phyloP scores from a whole-genome alignment of 768 basidiomycete genomes.

The Leucosporidium scottii region DNA sequence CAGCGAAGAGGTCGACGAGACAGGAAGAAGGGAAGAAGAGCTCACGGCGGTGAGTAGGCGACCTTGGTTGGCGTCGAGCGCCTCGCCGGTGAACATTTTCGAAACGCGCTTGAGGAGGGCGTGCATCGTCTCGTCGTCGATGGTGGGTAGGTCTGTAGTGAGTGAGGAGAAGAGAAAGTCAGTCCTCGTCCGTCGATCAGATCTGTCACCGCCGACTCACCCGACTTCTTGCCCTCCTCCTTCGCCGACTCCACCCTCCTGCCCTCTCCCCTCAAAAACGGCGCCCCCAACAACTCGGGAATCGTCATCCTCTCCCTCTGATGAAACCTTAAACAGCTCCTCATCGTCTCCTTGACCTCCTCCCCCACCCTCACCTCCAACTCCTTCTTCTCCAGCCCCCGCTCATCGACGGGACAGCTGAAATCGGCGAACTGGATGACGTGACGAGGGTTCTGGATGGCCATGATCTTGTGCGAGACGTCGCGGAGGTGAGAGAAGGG shows the following conservation, averaged over 20 bases:
- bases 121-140: too few relatives aligned
- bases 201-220: too few relatives aligned
- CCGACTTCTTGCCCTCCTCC: too few relatives aligned
- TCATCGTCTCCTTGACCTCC: slow-evolving; percentile 74
- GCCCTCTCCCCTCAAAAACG: slow-evolving; percentile 26
- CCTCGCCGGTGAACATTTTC: too few relatives aligned
- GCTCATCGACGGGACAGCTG: slow-evolving; percentile 52
- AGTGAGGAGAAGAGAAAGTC: too few relatives aligned
- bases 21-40: too few relatives aligned
- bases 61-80: too few relatives aligned
- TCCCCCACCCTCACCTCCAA: slow-evolving; percentile 60
- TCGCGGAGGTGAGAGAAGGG: slow-evolving; percentile 76
- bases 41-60: too few relatives aligned
- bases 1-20: too few relatives aligned
- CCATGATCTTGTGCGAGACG: slow-evolving; percentile 83
- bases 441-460: slow-evolving; percentile 72
- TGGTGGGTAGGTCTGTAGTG: too few relatives aligned
- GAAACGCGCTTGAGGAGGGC: too few relatives aligned
- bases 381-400: slow-evolving; percentile 55
- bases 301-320: slow-evolving; percentile 82
- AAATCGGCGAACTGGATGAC: slow-evolving; percentile 72
- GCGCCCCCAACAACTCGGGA: slow-evolving; percentile 59
- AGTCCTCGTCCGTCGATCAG: too few relatives aligned
- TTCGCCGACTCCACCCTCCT: background rate
- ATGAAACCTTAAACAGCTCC: slow-evolving; percentile 66